Conservation (phyloP, 345 rosid species). For the Populus tremula region DNA sequence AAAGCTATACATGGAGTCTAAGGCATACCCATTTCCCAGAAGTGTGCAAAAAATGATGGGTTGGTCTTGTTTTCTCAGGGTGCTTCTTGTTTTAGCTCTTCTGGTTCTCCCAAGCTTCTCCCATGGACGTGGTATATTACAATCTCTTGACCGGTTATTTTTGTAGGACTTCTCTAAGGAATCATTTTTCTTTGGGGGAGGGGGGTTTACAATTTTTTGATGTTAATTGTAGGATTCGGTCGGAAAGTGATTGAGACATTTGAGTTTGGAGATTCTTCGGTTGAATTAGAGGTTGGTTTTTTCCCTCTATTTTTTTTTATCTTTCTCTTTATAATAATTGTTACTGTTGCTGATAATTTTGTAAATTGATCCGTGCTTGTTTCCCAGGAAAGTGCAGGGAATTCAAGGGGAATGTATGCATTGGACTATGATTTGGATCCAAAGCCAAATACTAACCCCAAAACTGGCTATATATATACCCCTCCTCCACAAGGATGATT, state of each 20-base stretch:
- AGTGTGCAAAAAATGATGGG: conserved; percentile 33
- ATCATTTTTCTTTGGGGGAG: neutral
- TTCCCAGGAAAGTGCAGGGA: conserved; percentile 34
- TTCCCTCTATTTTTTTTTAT: neutral
- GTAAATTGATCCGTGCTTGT: conserved; percentile 1
- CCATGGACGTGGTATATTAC: conserved; percentile 24
- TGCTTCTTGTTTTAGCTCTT: conserved; percentile 30
- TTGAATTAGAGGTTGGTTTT: conserved; percentile 28
- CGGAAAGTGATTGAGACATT: conserved; percentile 30
- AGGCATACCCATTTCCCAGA: conserved; percentile 31
- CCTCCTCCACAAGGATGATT: conserved; percentile 41
- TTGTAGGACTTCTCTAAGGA: neutral
- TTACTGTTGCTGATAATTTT: neutral
- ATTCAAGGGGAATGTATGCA: conserved; percentile 35
- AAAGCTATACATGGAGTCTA: conserved; percentile 12
- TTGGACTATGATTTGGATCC: conserved; percentile 48
- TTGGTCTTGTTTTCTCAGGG: conserved; percentile 22
- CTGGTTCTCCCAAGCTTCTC: conserved; percentile 32
- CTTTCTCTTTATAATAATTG: neutral
- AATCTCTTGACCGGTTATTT: neutral
- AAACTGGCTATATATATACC: conserved; percentile 28
- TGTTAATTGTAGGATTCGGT: conserved; percentile 29
- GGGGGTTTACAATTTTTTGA: neutral
- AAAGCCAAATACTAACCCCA: conserved; percentile 48
- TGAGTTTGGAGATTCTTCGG: conserved; percentile 23